Conservation (phyloP, 441 rosid genomes). For the Daphne laureola region DNA sequence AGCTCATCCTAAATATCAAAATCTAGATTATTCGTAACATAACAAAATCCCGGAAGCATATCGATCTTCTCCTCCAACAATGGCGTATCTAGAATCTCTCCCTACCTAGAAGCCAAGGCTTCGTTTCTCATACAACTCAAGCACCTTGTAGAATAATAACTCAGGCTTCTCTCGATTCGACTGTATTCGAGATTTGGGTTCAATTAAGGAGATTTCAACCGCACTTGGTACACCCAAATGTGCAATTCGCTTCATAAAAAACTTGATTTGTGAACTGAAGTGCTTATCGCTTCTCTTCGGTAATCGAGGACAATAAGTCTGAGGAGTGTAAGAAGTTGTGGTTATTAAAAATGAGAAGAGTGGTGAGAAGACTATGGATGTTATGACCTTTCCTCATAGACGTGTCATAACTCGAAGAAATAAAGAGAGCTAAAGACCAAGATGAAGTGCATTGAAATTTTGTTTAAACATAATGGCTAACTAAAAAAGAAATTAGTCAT, state of each 20-base stretch:
- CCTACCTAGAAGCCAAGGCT: conserved; percentile 49
- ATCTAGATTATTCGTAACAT: conserved; percentile 31
- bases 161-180: conserved; percentile 26
- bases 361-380: conserved; percentile 33
- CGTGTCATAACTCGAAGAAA: too few relatives aligned
- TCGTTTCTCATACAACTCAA: conserved; percentile 46
- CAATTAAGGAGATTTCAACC: conserved; percentile 19
- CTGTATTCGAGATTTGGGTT: conserved; percentile 9
- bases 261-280: conserved; percentile 28
- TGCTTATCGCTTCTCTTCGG: conserved; percentile 42
- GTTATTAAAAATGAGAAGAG: conserved; percentile 22
- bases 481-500: too few relatives aligned
- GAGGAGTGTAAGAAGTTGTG: conserved; percentile 38
- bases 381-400: too few relatives aligned
- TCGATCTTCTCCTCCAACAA: conserved; percentile 23
- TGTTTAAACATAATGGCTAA: too few relatives aligned
- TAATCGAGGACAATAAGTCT: conserved; percentile 32
- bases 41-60: conserved; percentile 25
- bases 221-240: conserved; percentile 17
- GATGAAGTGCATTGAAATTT: too few relatives aligned
- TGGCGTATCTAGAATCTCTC: conserved; percentile 41
- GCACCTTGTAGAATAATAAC: conserved; percentile 51
- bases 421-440: too few relatives aligned
- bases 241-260: conserved; percentile 24
- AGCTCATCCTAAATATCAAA: too few relatives aligned